A percentile compares a stretch with the other conserved stretches of the same genome.
Evolutionary conservation across 2,329 filamentous ascomycete species (phyloP).

Genomic region (Didymella exigua): DNA sequence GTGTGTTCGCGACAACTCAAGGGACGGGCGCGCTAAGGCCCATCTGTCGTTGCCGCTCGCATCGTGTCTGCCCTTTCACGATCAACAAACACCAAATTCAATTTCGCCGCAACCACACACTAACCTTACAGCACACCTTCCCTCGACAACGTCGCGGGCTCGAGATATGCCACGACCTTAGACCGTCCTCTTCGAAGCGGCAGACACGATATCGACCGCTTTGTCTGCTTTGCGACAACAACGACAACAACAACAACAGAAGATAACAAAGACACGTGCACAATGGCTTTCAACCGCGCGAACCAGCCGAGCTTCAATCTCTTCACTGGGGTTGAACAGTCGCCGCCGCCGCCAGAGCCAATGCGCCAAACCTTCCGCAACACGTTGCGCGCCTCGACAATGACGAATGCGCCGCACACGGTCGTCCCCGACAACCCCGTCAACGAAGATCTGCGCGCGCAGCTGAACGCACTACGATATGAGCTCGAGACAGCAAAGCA

Average conservation of each 20-base stretch:
- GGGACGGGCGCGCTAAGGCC: conserved; percentile 12
- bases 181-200: not conserved
- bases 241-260: conserved; percentile 27
- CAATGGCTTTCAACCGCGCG: conserved; percentile 40
- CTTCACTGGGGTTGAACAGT: conserved; percentile 51
- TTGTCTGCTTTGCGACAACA: conserved; percentile 4
- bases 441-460: conserved; percentile 84
- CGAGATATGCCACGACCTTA: conserved; percentile 4
- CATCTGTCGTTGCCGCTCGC: conserved; percentile 14
- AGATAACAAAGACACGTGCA: conserved; percentile 28
- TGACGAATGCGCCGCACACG: conserved; percentile 46
- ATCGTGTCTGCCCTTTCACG: conserved; percentile 10
- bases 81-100: conserved; percentile 13
- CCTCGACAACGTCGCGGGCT: not conserved
- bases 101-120: not conserved
- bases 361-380: conserved; percentile 50
- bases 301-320: conserved; percentile 57
- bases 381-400: conserved; percentile 53
- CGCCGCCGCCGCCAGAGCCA: conserved; percentile 44
- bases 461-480: conserved; percentile 86
- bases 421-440: conserved; percentile 49
- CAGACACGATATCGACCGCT: not conserved
- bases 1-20: conserved; percentile 3
- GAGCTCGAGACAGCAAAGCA: conserved; percentile 86
- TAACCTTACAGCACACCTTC: not conserved